Evolutionary conservation across 2,329 filamentous ascomycete genomes (phyloP), one percentile per base, ranked within the genome.

Genomic region (Ophiocordyceps australis): DNA sequence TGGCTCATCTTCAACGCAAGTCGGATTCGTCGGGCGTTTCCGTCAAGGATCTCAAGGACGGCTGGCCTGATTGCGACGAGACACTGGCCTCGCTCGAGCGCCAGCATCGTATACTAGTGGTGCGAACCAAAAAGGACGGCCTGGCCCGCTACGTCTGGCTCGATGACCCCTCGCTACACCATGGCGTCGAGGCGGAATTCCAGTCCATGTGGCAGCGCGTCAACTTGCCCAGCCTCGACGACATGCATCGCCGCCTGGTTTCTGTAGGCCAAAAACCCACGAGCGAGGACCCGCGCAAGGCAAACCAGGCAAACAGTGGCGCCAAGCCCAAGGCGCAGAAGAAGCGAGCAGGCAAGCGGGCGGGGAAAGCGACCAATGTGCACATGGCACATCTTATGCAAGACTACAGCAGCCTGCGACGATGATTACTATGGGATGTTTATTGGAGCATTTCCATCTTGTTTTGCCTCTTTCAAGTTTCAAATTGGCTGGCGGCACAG

Each of bases 21-120:
- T 71, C 69, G 27, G 83, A 83, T 31, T 79, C 81, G 2, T 72
- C 76, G 35, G 82, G 81, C 9, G 68, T 95, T 28, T 65, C 64
- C 20, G 81, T 95, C 34, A 83, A 82, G 47, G 83, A 94, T 40
- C 65, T 98, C 33, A 92, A 93, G 52, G 89, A 98, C 46, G 89
- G 89, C 34, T 98, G 89, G 89, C 73, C 76, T 14, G 74, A 76
- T 39, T 91, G 82, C 42, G 73, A 85, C 32, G 67, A 75, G 13
- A 67, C 77, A 8, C 77, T 98, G 45, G 67, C 77, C 34, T 61
- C 68, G 37, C 63, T 98, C 26, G 86, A 94, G 55, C 54, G 53
- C 21, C 68, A 79, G 45, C 75, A 85, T 42, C 75, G 76, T 48
- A 62, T 95, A 23, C 62, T 95, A 19, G 81, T 94, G 5, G 78